These are phyloP conservation scores for Otatea glauca DNA, from an alignment of 176 grass and related monocot genomes.

Conservation along the genomic window DNA sequence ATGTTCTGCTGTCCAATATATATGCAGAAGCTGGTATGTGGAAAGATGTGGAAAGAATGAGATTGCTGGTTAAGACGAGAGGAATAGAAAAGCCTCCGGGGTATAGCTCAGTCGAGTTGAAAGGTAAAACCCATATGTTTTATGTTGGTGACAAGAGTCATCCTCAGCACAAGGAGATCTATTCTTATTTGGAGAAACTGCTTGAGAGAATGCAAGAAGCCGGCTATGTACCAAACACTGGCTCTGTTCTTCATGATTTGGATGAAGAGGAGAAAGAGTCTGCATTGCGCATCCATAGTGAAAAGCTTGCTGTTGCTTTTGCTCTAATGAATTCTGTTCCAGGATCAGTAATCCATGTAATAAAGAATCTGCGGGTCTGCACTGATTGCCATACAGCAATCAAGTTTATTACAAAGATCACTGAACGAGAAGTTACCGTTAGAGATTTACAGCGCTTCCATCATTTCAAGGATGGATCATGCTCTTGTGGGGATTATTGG, in stretches of 20 bases:
- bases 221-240: slow-evolving; percentile 82
- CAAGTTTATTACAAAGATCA: slow-evolving; percentile 76
- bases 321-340: slow-evolving; percentile 70
- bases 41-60: slow-evolving; percentile 76
- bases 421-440: slow-evolving; percentile 68
- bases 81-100: slow-evolving; percentile 79
- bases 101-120: slow-evolving; percentile 83
- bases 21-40: slow-evolving; percentile 84
- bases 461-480: slow-evolving; percentile 83
- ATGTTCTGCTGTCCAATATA: slow-evolving; percentile 87
- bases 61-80: slow-evolving; percentile 71
- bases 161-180: slow-evolving; percentile 74
- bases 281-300: slow-evolving; percentile 74
- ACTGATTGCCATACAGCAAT: slow-evolving; percentile 82
- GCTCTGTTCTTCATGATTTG: slow-evolving; percentile 80
- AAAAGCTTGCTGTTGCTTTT: slow-evolving; percentile 95
- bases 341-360: slow-evolving; percentile 73
- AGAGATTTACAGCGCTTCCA: slow-evolving; percentile 86
- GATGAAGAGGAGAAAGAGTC: slow-evolving; percentile 92
- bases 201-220: slow-evolving; percentile 72
- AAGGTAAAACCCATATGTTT: slow-evolving; percentile 80
- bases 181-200: slow-evolving; percentile 81
- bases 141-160: slow-evolving; percentile 86
- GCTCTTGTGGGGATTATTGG: slow-evolving; percentile 90
- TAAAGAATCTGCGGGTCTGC: slow-evolving; percentile 90